These are phyloP conservation scores for Thuidium tamariscinum DNA, from an alignment of 225 moss, liverwort and hornwort species.

Conservation along the genomic window DNA sequence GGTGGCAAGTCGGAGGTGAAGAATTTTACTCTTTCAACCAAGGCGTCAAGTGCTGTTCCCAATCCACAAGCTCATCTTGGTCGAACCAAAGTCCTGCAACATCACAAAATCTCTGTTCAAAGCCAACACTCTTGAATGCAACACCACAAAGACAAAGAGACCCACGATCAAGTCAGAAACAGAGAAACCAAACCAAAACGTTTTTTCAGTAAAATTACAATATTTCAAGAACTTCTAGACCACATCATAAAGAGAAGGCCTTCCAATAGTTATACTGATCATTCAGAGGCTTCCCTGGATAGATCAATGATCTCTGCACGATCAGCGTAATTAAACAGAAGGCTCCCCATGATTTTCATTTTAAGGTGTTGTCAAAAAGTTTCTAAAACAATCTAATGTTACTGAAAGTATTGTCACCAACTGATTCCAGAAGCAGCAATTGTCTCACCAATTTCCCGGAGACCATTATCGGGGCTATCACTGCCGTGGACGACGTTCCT, in stretches of 20 bases:
- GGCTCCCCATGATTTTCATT: not conserved
- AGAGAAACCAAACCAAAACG: not conserved
- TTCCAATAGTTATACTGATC: not conserved
- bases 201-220: not conserved
- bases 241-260: not conserved
- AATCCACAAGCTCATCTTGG: slow-evolving; percentile 65
- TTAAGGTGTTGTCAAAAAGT: not conserved
- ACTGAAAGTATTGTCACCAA: not conserved
- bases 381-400: not conserved
- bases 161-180: not conserved
- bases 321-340: not conserved
- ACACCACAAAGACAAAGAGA: not conserved
- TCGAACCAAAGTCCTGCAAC: slow-evolving; percentile 76
- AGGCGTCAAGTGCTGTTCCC: slow-evolving; percentile 65
- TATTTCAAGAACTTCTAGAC: not conserved
- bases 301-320: not conserved
- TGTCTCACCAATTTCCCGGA: slow-evolving; percentile 54
- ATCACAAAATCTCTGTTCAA: not conserved
- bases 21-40: slow-evolving; percentile 58
- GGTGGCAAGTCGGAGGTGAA: not conserved
- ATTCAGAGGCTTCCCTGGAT: not conserved
- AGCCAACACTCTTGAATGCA: not conserved
- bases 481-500: slow-evolving; percentile 89
- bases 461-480: slow-evolving; percentile 79
- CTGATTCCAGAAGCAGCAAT: not conserved